A percentile compares a stretch with the other conserved stretches of the same genome.
phyloP scores from a whole-genome alignment of 805 yeast genomes.

The Lipomyces yamanashiensis region DNA sequence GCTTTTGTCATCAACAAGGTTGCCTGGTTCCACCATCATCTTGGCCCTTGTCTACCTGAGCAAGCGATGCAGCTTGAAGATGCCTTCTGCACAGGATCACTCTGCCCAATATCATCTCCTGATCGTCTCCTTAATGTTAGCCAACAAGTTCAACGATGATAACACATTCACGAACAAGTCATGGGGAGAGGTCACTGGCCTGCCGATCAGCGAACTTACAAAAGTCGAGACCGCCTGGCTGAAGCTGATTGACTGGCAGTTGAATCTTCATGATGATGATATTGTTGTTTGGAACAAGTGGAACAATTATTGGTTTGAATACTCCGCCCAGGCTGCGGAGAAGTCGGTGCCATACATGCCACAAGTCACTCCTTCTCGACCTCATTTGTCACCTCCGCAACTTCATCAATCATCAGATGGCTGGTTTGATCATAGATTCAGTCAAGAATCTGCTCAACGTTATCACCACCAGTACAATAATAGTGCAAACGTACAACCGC shows the following conservation, averaged over 20 bases:
- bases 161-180: slow-evolving; percentile 93
- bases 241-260: slow-evolving; percentile 60
- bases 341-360: not conserved
- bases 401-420: not conserved
- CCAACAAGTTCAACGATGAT: slow-evolving; percentile 95
- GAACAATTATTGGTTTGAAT: slow-evolving; percentile 39
- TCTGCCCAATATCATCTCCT: slow-evolving; percentile 54
- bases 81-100: slow-evolving; percentile 41
- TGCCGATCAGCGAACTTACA: slow-evolving; percentile 65
- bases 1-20: slow-evolving; percentile 82
- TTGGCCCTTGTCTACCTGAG: slow-evolving; percentile 79
- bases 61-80: slow-evolving; percentile 53
- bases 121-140: slow-evolving; percentile 73
- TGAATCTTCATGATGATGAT: slow-evolving; percentile 50
- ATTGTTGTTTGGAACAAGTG: slow-evolving; percentile 44
- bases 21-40: slow-evolving; percentile 80
- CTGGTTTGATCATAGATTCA: slow-evolving; percentile 5
- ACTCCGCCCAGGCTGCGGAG: not conserved
- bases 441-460: not conserved
- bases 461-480: not conserved
- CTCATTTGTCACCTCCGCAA: not conserved
- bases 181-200: slow-evolving; percentile 95
- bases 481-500: not conserved
- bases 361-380: not conserved
- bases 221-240: slow-evolving; percentile 74